Base-by-base conservation (phyloP, 106 monocot species). In the Chionographis japonica region DNA sequence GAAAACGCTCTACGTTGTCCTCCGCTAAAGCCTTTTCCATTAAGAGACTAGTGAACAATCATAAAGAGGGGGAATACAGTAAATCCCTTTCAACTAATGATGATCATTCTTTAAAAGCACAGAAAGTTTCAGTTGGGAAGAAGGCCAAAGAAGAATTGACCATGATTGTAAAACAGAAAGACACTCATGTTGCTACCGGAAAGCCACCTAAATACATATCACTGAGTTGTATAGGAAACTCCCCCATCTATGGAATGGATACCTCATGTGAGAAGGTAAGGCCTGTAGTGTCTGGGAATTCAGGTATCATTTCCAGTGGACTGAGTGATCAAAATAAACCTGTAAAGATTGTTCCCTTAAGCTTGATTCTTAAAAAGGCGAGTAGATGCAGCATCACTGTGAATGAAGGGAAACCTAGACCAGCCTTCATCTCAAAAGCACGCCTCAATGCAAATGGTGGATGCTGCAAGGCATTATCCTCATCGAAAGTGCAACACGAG, bases 211-310 rank as follows among this genome's bases (percentile, higher is more conserved):
- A 85, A 71, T 85, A 74, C 63, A 74, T 82, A 57, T 85, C 84
- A 49, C 62, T 87, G 41, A 78, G 74, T 61, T 62, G 60, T 65
- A 77, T 81, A 58, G 61, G 58, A 56, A 79, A 63, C 19, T 72
- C 74, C 49, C 10, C 61, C 54, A 72, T 54, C 12, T 17, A 43
- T 68, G 79, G 36, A 71, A 74, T 6, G 35, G 63, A 50, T 58
- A 71, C 39, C 37, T 20, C 6, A 42, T 36, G 63, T 12, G 75
- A 62, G 70, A 82, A 72, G 40, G 52, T 59, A 43, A 90, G 61
- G 55, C 94, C 90, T 78, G 64, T 87, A 43, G 90, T 90, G n/a
- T 82, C 83, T 71, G 91, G 88, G 15, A 86, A 80, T 68, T 85
- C 70, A 36, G 85, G 90, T 59, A 70, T 94, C 49, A 94, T 94